These are phyloP conservation scores for Citrus unshiu DNA, from an alignment of 345 rosid genomes.

Conservation along the genomic window DNA sequence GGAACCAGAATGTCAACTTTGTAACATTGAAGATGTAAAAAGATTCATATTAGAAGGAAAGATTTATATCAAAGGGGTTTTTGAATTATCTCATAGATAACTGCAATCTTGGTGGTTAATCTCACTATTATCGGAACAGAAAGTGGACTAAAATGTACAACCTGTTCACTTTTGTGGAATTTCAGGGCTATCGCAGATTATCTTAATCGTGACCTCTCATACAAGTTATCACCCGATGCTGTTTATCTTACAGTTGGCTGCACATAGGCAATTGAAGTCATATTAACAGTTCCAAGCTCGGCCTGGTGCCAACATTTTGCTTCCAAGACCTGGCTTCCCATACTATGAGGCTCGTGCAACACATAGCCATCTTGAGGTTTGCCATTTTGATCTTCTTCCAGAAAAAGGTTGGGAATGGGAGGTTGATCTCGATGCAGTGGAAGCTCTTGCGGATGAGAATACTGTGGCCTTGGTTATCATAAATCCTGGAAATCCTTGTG, in stretches of 20 bases:
- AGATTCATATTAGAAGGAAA: no score
- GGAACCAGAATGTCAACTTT: no score
- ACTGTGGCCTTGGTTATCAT: conserved; percentile 61
- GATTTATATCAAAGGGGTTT: no score
- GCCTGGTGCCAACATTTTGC: conserved; percentile 63
- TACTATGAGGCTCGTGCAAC: conserved; percentile 45
- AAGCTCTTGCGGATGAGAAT: conserved; percentile 57
- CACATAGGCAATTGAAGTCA: conserved; percentile 53
- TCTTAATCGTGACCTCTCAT: conserved; percentile 51
- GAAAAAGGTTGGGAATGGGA: conserved; percentile 47
- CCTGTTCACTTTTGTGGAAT: no score
- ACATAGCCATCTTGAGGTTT: conserved; percentile 40
- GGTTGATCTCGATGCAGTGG: conserved; percentile 55
- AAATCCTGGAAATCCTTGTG: conserved; percentile 70
- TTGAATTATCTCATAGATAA: no score
- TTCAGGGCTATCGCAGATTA: conserved; percentile 63
- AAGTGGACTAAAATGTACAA: no score
- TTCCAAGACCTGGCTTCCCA: conserved; percentile 63
- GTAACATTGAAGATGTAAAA: no score
- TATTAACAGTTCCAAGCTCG: conserved; percentile 38
- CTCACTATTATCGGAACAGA: neutral
- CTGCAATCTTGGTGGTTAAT: no score
- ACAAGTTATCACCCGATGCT: conserved; percentile 50
- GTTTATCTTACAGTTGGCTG: conserved; percentile 54
- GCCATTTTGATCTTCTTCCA: conserved; percentile 63